Conservation (phyloP, 805 yeast genomes). For the Monosporozyma aerobia region DNA sequence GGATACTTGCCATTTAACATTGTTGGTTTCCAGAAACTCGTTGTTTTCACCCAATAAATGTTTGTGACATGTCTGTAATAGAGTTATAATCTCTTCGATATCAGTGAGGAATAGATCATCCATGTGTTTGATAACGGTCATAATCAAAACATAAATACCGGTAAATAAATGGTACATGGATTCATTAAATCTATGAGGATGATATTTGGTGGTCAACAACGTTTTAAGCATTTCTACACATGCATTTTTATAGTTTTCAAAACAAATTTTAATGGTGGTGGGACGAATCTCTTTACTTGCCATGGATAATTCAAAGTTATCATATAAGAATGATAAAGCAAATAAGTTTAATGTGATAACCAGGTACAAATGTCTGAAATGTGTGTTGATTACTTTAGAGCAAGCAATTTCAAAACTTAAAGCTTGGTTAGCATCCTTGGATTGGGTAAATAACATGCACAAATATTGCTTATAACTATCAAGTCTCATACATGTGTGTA, state of each 20-base stretch:
- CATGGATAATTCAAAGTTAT: constrained; percentile 7
- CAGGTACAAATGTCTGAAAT: constrained; percentile 16
- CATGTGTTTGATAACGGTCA: constrained; percentile 14
- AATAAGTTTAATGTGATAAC: constrained; percentile 14
- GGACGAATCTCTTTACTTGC: constrained; percentile 13
- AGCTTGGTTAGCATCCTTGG: constrained; percentile 12
- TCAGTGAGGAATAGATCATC: constrained; percentile 10
- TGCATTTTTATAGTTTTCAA: constrained; percentile 7
- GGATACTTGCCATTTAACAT: constrained; percentile 21
- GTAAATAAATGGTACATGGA: constrained; percentile 17
- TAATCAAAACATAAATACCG: constrained; percentile 16
- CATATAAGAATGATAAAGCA: constrained; percentile 15
- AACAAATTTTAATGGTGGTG: constrained; percentile 7
- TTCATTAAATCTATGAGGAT: constrained; percentile 18
- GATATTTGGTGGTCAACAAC: constrained; percentile 13
- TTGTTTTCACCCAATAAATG: constrained; percentile 15
- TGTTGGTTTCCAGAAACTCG: constrained; percentile 11
- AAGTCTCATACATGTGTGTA: constrained; percentile 18
- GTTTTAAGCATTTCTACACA: constrained; percentile 14
- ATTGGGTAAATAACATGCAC: constrained; percentile 14
- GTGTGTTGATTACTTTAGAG: constrained; percentile 15
- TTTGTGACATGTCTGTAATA: constrained; percentile 10
- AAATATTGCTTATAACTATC: constrained; percentile 17
- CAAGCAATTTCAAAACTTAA: constrained; percentile 16
- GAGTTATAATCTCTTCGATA: constrained; percentile 6